Percentiles rank a stretch among this genome's conserved stretches.
Conservation (phyloP, 345 rosid species). For the Noccaea caerulescens region DNA sequence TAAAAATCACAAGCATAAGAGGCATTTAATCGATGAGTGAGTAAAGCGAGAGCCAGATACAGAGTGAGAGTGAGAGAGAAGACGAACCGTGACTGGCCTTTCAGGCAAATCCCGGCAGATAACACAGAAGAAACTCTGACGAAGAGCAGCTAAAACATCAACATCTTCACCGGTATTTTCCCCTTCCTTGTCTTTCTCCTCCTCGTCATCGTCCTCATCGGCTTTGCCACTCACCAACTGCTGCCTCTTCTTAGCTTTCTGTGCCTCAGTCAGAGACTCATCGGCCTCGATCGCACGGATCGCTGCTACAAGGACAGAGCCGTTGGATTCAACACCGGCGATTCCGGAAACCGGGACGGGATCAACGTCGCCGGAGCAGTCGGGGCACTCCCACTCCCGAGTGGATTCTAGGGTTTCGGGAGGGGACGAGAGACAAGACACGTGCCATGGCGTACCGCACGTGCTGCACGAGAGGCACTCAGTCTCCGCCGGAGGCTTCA, state of each 20-base stretch:
- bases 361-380: constrained; percentile 29
- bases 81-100: constrained; percentile 71
- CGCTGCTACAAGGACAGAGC: constrained; percentile 39
- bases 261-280: constrained; percentile 45
- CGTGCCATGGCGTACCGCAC: constrained; percentile 78
- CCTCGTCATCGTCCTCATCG: constrained; percentile 7
- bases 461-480: constrained; percentile 59
- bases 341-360: constrained; percentile 12
- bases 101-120: constrained; percentile 64
- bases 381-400: constrained; percentile 69
- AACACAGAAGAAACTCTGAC: constrained; percentile 51
- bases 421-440: constrained; percentile 50
- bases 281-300: constrained; percentile 55
- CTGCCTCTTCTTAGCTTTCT: constrained; percentile 57
- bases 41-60: not conserved
- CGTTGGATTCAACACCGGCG: not conserved
- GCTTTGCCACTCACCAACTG: constrained; percentile 49
- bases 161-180: not conserved
- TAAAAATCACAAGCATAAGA: not conserved
- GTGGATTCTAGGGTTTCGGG: constrained; percentile 54
- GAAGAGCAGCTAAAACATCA: constrained; percentile 44
- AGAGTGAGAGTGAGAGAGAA: not conserved
- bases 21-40: not conserved
- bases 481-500: constrained; percentile 42
- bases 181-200: not conserved